Conservation (phyloP, 2,329 filamentous ascomycete species). For the Sphaerostilbella broomeana region DNA sequence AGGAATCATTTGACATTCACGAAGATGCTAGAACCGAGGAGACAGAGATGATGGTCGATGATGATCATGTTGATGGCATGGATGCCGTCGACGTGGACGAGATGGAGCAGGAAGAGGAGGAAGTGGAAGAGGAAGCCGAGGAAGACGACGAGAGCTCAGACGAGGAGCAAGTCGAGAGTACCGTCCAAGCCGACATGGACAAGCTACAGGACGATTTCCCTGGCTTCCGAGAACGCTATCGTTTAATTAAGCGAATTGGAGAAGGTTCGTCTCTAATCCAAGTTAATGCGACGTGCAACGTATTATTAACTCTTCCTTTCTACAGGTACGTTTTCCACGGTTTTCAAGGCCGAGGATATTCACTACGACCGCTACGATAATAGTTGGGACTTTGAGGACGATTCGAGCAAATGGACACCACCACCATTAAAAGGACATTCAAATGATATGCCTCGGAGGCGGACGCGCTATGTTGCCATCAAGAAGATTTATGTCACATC, state of each 20-base stretch:
- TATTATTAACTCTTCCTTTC: too few species aligned
- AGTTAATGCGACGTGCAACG: too few species aligned
- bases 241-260: constrained; percentile 92
- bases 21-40: constrained; percentile 45
- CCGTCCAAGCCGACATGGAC: constrained; percentile 78
- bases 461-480: constrained; percentile 78
- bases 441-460: constrained; percentile 25
- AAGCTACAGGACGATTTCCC: constrained; percentile 76
- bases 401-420: constrained; percentile 60
- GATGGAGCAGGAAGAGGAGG: constrained; percentile 21
- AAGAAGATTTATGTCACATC: constrained; percentile 99
- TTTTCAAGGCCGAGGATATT: constrained; percentile 96
- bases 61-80: constrained; percentile 27
- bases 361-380: constrained; percentile 78
- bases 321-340: constrained; percentile 93
- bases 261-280: constrained; percentile 67
- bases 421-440: constrained; percentile 54
- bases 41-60: constrained; percentile 43
- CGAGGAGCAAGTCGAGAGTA: constrained; percentile 58
- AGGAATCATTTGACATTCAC: constrained; percentile 42
- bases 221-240: constrained; percentile 76
- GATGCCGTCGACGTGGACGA: constrained; percentile 19
- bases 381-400: constrained; percentile 72
- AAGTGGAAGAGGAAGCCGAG: constrained; percentile 30
- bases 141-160: constrained; percentile 43